Base-by-base conservation (phyloP, 495 filamentous ascomycete species). In the Penicillium daleae region DNA sequence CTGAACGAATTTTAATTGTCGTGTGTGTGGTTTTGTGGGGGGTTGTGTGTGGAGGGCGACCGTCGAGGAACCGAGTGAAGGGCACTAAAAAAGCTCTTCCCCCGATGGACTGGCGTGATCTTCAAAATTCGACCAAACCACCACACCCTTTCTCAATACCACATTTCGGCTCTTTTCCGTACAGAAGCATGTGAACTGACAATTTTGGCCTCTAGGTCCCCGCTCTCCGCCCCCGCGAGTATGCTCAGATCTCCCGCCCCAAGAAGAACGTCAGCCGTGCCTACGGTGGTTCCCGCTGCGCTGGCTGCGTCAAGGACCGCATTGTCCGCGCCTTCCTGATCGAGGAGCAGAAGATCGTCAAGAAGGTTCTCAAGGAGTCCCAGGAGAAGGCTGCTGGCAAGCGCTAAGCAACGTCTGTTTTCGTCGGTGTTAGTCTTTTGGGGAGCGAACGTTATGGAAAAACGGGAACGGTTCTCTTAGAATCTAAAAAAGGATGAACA, bases 271-370 rank as follows among this genome's bases (percentile, higher is more conserved):
- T 99, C 78, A 91, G 93, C 83, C 92, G 95, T 71, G 92, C 95
- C 68, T 99, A 99, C 77, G 95, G 95, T 79, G 96, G 95, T 76
- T 97, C 92, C 66, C 89, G 95, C 82, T 99, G 95, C 85, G 91
- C 91, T 70, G 96, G 93, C 85, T 99, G 95, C 80, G 95, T 98
- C 71, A 94, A 94, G 83, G 96, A 99, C 85, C 86, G 95, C 68
- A 87, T 99, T 67, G 91, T 97, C 59, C 91, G 96, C 66, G 96
- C 95, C 49, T 98, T 97, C 89, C 83, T 98, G 83, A 97, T 98
- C 69, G 95, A 98, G 86, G 95, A 99, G 87, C 95, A 99, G 86
- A 98, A 98, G 92, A 97, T 99, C 71, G 96, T 99, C 82, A 98
- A 99, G 92, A 98, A 98, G 90, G 95, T 98, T 72, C 87, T 96